Conservation (phyloP, 768 basidiomycete genomes). For the Fomitopsis serialis region DNA sequence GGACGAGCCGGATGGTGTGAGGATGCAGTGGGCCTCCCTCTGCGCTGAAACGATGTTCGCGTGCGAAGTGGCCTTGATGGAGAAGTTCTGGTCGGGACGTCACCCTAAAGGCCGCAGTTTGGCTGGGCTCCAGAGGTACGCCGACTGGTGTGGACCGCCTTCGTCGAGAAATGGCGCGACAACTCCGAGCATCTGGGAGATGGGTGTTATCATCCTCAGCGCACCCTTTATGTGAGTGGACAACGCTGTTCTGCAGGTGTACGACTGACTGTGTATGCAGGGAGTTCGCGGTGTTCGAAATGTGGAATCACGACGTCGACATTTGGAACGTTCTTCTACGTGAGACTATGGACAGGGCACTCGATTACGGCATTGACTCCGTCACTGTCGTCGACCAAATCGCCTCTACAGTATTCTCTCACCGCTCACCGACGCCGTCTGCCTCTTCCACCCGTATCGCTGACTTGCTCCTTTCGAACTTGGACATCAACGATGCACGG, state of each 20-base stretch:
- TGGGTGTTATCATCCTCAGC: constrained; percentile 45
- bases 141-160: constrained; percentile 52
- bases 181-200: constrained; percentile 44
- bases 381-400: constrained; percentile 50
- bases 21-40: constrained; percentile 53
- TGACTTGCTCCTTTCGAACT: constrained; percentile 53
- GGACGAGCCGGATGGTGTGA: constrained; percentile 38
- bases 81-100: constrained; percentile 37
- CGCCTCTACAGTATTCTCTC: constrained; percentile 39
- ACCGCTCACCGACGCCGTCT: constrained; percentile 32
- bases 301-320: constrained; percentile 46
- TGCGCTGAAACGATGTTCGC: constrained; percentile 49
- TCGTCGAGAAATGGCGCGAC: constrained; percentile 50
- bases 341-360: constrained; percentile 46
- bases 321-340: constrained; percentile 58
- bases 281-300: constrained; percentile 38
- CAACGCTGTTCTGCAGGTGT: not conserved
- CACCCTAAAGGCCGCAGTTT: constrained; percentile 7
- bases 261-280: constrained; percentile 5
- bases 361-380: constrained; percentile 56
- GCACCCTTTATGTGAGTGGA: constrained; percentile 58
- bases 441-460: constrained; percentile 47
- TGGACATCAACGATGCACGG: constrained; percentile 45
- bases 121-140: constrained; percentile 37
- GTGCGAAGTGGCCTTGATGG: constrained; percentile 42